These are phyloP conservation scores for Arabis alpina DNA, from an alignment of 345 rosid genomes.

Conservation along the genomic window DNA sequence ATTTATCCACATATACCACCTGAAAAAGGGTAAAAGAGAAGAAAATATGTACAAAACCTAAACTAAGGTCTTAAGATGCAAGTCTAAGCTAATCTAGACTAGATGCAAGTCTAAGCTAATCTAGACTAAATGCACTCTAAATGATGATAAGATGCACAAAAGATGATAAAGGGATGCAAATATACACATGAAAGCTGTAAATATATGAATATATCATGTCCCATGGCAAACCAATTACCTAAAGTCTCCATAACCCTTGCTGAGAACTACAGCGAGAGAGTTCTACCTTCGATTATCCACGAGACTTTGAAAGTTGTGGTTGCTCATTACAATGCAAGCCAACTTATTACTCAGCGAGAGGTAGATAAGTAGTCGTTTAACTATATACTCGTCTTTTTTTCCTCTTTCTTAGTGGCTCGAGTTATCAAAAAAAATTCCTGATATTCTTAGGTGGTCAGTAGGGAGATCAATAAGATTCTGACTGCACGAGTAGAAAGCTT, in stretches of 20 bases:
- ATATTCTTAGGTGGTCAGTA: conserved; percentile 63
- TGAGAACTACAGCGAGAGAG: conserved; percentile 82
- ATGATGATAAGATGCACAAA: too few species aligned
- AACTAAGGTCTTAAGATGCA: too few species aligned
- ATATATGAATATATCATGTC: too few species aligned
- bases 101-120: too few species aligned
- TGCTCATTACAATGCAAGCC: conserved; percentile 94
- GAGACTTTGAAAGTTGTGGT: conserved; percentile 92
- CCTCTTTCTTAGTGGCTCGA: conserved; percentile 8
- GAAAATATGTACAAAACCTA: too few species aligned
- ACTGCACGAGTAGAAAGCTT: conserved; percentile 78
- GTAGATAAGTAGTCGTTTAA: conserved; percentile 40
- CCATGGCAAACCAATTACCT: conserved; percentile 70
- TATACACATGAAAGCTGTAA: too few species aligned
- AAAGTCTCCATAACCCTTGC: conserved; percentile 74
- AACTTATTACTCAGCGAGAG: conserved; percentile 96
- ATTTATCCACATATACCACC: too few species aligned
- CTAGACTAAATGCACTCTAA: too few species aligned
- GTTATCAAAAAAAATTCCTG: not conserved
- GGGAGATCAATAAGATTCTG: conserved; percentile 80
- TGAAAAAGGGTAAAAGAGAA: too few species aligned
- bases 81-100: too few species aligned
- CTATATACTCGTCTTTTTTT: not conserved
- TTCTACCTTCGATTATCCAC: conserved; percentile 79
- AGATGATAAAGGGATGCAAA: too few species aligned